Conservation (phyloP, 163 green algal species). For the Trebouxiophyceae sp. region DNA sequence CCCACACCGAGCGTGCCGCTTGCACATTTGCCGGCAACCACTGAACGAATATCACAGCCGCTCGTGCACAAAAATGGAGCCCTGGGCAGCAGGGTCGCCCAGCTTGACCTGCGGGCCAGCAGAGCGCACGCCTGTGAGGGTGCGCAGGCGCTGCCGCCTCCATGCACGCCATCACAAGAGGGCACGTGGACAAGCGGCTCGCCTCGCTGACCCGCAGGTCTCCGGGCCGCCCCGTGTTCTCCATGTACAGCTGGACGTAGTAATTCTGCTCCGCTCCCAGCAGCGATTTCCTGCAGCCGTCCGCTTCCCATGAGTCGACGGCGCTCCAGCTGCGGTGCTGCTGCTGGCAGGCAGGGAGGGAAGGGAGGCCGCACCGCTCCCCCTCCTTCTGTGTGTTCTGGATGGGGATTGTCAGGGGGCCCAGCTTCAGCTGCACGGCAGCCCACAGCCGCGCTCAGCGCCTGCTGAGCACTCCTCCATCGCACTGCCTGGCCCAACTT, state of each 20-base stretch:
- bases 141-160: too few relatives aligned
- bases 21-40: too few relatives aligned
- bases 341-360: too few relatives aligned
- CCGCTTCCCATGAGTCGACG: too few relatives aligned
- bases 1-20: too few relatives aligned
- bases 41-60: constrained; percentile 7
- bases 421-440: constrained; percentile 1
- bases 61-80: constrained; percentile 25
- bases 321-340: too few relatives aligned
- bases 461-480: too few relatives aligned
- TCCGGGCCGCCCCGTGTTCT: constrained; percentile 23
- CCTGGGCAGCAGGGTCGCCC: constrained; percentile 14
- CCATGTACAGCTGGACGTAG: constrained; percentile 23
- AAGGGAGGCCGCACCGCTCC: constrained; percentile 9
- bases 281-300: constrained; percentile 2
- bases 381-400: constrained; percentile 16
- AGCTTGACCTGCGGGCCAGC: not conserved
- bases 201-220: constrained; percentile 37
- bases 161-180: too few relatives aligned
- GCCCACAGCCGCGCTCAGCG: not conserved
- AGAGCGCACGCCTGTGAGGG: not conserved
- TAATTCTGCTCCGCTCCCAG: constrained; percentile 15
- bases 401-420: not conserved
- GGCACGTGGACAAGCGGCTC: too few relatives aligned
- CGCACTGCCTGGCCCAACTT: too few relatives aligned